Evolutionary conservation across 345 rosid genomes (phyloP).

Genomic region (Cardiospermum halicacabum): DNA sequence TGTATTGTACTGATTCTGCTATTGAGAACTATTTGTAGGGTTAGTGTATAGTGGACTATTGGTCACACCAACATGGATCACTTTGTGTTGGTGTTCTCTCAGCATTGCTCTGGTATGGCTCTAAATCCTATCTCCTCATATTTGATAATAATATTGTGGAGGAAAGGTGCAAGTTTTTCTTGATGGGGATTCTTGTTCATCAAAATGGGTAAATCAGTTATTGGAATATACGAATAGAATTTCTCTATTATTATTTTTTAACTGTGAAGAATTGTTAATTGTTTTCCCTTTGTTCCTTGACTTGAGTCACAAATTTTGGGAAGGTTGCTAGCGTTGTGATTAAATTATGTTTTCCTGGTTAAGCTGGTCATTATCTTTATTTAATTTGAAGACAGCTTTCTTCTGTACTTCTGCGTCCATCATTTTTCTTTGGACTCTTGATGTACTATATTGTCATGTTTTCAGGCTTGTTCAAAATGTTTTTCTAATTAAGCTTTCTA

Average conservation of each 20-base stretch:
- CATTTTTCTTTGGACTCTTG: background rate
- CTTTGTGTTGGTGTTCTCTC: slow-evolving; percentile 56
- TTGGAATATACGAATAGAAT: slow-evolving; percentile 3
- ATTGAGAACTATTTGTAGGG: slow-evolving; percentile 58
- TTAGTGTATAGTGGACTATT: slow-evolving; percentile 48
- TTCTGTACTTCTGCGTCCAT: background rate
- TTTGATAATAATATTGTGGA: slow-evolving; percentile 24
- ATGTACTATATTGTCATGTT: background rate
- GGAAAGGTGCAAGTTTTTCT: slow-evolving; percentile 18
- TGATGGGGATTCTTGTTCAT: slow-evolving; percentile 15
- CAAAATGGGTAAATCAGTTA: slow-evolving; percentile 12
- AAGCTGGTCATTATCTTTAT: background rate
- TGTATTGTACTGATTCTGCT: slow-evolving; percentile 32
- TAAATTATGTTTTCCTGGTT: background rate
- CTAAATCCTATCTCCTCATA: slow-evolving; percentile 36
- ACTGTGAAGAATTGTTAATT: background rate
- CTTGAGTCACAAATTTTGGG: background rate
- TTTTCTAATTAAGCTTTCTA: background rate
- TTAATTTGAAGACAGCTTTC: background rate
- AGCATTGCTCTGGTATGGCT: slow-evolving; percentile 56
- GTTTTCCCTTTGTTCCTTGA: background rate
- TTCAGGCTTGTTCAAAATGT: background rate
- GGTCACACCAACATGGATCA: slow-evolving; percentile 49
- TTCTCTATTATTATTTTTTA: background rate
- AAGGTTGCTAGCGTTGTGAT: background rate